These are phyloP conservation scores for Medicago ruthenica DNA, from an alignment of 306 rosid species.

Conservation along the genomic window DNA sequence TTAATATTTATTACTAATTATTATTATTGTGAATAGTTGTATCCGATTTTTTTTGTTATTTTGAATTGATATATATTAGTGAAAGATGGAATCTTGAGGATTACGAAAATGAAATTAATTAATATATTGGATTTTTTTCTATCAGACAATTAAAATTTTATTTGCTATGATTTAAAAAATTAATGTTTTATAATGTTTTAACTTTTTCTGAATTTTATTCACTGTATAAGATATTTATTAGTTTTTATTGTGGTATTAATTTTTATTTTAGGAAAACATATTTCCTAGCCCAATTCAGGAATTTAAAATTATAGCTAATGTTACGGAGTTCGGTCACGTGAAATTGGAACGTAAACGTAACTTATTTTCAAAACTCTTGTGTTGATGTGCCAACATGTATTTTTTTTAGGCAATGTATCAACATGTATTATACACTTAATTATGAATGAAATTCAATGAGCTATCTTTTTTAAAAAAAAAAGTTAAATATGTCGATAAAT, in stretches of 20 bases:
- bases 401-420: no score
- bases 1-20: constrained; percentile 26
- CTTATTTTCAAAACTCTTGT: no score
- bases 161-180: constrained; percentile 34
- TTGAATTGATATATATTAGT: constrained; percentile 24
- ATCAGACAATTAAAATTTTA: constrained; percentile 26
- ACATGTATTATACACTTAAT: no score
- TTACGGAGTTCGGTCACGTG: no score
- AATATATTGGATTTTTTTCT: constrained; percentile 35
- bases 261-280: constrained; percentile 29
- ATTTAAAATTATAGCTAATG: constrained; percentile 6
- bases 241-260: constrained; percentile 37
- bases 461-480: no score
- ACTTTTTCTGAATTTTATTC: constrained; percentile 29
- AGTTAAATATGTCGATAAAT: no score
- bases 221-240: constrained; percentile 33
- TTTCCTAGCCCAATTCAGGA: neutral
- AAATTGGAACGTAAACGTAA: no score
- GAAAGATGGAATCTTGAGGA: constrained; percentile 37
- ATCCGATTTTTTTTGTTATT: constrained; percentile 36
- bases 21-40: neutral
- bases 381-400: no score
- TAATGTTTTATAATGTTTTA: constrained; percentile 32
- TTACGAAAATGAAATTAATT: constrained; percentile 32
- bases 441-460: no score